A percentile compares a stretch with the other conserved stretches of the same genome.
Evolutionary conservation across 371 early-diverging fungal species (phyloP).

Genomic region (Phascolomyces articulosus): DNA sequence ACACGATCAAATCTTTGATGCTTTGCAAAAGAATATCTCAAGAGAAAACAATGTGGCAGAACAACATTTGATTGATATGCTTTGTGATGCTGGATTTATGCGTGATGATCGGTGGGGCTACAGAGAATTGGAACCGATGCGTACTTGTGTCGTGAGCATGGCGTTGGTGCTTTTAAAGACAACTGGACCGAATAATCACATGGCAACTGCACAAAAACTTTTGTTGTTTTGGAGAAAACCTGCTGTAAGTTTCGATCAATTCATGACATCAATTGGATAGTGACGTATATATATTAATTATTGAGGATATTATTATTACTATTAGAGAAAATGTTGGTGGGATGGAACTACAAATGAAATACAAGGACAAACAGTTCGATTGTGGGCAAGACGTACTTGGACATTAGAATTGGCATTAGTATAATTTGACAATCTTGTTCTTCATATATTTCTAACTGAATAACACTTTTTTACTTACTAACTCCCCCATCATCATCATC

Average conservation of each 20-base stretch:
- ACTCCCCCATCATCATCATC: too few relatives aligned
- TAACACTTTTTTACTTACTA: too few relatives aligned
- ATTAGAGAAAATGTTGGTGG: constrained; percentile 86
- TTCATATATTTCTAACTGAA: too few relatives aligned
- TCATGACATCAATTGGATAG: background rate
- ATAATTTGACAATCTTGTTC: too few relatives aligned
- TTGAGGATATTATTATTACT: background rate
- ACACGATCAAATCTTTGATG: constrained; percentile 75
- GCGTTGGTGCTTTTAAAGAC: constrained; percentile 73
- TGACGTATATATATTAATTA: background rate
- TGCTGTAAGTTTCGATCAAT: constrained; percentile 76
- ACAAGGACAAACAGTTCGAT: constrained; percentile 61
- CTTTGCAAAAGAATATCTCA: constrained; percentile 74
- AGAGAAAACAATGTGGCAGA: constrained; percentile 78
- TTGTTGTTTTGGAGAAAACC: constrained; percentile 86
- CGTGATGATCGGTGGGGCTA: constrained; percentile 81
- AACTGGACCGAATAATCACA: constrained; percentile 73
- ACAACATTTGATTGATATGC: constrained; percentile 86
- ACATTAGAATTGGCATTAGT: constrained; percentile 81
- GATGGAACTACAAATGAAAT: constrained; percentile 74
- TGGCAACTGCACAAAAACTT: constrained; percentile 81
- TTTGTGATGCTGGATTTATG: constrained; percentile 82
- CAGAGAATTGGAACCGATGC: constrained; percentile 72
- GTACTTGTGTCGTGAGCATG: constrained; percentile 72
- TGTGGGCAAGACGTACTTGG: constrained; percentile 88